Percentiles rank a stretch among this genome's conserved stretches.
Conservation (phyloP, 371 early-diverging fungal species). For the Mortierella sp. region DNA sequence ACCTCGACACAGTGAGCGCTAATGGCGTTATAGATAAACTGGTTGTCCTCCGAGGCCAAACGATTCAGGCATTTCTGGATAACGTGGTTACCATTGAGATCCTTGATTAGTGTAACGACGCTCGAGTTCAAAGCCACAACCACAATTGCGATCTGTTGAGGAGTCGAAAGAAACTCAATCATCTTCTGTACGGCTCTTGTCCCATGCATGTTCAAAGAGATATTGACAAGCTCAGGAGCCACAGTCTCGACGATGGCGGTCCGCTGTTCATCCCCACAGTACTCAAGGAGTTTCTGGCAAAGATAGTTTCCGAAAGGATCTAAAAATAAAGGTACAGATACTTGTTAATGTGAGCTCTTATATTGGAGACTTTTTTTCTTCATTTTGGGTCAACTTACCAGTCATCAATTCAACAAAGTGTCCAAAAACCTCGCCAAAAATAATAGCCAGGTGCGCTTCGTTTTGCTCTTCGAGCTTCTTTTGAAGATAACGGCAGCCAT, state of each 20-base stretch:
- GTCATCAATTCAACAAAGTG: slow-evolving; percentile 89
- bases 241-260: slow-evolving; percentile 78
- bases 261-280: slow-evolving; percentile 81
- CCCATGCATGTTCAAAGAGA: slow-evolving; percentile 96
- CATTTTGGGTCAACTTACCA: slow-evolving; percentile 46
- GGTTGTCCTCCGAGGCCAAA: slow-evolving; percentile 78
- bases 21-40: slow-evolving; percentile 93
- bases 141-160: slow-evolving; percentile 78
- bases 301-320: slow-evolving; percentile 94
- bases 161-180: slow-evolving; percentile 83
- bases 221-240: slow-evolving; percentile 78
- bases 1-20: slow-evolving; percentile 87
- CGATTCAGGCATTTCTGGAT: slow-evolving; percentile 96
- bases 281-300: slow-evolving; percentile 90
- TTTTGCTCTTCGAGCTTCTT: slow-evolving; percentile 85
- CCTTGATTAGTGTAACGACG: slow-evolving; percentile 91
- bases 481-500: slow-evolving; percentile 92
- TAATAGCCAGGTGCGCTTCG: slow-evolving; percentile 67
- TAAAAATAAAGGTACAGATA: not conserved
- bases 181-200: slow-evolving; percentile 97
- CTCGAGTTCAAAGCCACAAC: slow-evolving; percentile 79
- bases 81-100: slow-evolving; percentile 98
- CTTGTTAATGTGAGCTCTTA: too few relatives aligned
- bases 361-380: not conserved
- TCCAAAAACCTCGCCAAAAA: slow-evolving; percentile 80